Base-by-base conservation (phyloP, 106 monocot species). In the Ottelia alismoides region DNA sequence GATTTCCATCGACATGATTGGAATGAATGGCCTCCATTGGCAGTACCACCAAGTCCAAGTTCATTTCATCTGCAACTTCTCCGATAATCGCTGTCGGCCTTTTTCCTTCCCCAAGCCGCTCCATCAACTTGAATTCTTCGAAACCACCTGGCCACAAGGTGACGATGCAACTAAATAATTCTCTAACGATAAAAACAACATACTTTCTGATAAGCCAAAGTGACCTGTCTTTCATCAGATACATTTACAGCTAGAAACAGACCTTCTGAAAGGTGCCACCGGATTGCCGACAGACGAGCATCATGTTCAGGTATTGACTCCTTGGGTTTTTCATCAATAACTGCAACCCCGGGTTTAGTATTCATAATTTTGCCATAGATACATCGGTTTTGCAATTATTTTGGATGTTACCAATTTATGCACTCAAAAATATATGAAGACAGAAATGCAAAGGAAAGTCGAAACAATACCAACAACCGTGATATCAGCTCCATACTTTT, bases 241-340 rank as follows among this genome's bases (percentile, higher is more conserved):
- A n/a, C n/a, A n/a, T n/a, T n/a, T n/a, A n/a, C n/a, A n/a, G n/a
- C n/a, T n/a, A n/a, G n/a, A n/a, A 16, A 71, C 61, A 21, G 47
- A 85, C 91, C 91, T 85, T 91, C 91, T 25, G 91, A 91, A 35
- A 91, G 81, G 43, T 91, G 91, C 85, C 85, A 85, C 65, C 91
- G 51, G 25, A 91, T 85, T 64, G 72, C 81, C 31, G 91, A 78
- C 30, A 91, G 20, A 32, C 76, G 84, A 22, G 75, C 54, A 40
- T 91, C 85, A 60, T 91, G 77, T 54, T 91, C 91, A 51, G 85
- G 85, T 28, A 81, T 73, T 0, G 81, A 75, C 24, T 91, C 91
- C 66, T 91, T 91, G 2, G 81, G 70, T 20, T 91, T 91, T 24
- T 85, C 91, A 43, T 85, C 84, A 29, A 91, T 91, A 55, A 91